These are phyloP conservation scores for Wickerhamomyces ciferrii DNA, from an alignment of 805 yeast genomes.

Conservation along the genomic window DNA sequence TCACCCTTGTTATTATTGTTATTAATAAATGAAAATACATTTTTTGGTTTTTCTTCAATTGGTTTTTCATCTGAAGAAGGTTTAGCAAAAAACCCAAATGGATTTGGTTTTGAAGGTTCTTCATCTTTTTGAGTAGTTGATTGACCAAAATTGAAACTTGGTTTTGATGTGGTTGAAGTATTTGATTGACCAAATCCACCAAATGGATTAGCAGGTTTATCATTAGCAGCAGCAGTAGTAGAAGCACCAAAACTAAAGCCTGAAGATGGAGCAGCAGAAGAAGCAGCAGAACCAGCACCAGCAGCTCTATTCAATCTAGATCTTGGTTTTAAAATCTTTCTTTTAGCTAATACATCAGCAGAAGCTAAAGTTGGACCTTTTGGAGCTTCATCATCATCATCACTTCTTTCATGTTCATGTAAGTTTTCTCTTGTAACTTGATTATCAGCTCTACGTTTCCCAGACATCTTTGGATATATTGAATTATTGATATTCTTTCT, in stretches of 20 bases:
- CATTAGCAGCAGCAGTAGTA: conserved; percentile 2
- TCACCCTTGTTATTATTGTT: neutral
- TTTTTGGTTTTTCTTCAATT: neutral
- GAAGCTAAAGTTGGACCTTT: conserved; percentile 43
- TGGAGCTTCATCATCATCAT: conserved; percentile 32
- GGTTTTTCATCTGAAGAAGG: neutral
- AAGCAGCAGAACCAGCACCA: conserved; percentile 1
- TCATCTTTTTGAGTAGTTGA: neutral
- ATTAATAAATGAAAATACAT: conserved; percentile 3
- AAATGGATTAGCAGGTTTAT: conserved; percentile 8
- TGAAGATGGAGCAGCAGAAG: conserved; percentile 1
- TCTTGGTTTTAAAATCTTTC: conserved; percentile 65
- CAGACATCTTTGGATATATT: conserved; percentile 37
- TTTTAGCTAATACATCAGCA: conserved; percentile 52
- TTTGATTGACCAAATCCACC: conserved; percentile 2
- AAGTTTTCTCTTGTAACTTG: conserved; percentile 57
- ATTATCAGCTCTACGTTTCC: conserved; percentile 59
- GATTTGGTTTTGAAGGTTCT: conserved; percentile 1
- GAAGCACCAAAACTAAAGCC: conserved; percentile 6
- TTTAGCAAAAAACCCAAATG: neutral
- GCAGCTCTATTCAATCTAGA: conserved; percentile 26
- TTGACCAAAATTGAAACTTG: conserved; percentile 8
- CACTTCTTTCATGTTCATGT: conserved; percentile 20
- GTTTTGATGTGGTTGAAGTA: conserved; percentile 1
- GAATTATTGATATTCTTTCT: neutral